These are phyloP conservation scores for Stephania yunnanensis DNA, from an alignment of 164 flowering plant genomes.

Conservation along the genomic window DNA sequence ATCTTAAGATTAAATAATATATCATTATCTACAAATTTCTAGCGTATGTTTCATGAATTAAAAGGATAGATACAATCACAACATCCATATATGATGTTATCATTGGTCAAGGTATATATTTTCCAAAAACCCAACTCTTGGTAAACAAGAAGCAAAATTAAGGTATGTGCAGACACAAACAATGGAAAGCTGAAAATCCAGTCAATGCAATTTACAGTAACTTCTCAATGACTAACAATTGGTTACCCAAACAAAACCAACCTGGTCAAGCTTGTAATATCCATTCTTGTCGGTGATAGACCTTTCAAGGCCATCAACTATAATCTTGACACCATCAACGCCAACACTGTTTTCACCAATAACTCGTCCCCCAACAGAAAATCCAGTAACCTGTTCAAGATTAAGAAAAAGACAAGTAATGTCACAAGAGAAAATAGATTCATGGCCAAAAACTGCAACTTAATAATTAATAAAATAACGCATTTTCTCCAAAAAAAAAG, in stretches of 20 bases:
- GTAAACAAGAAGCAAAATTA: no score
- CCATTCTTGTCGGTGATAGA: slow-evolving; percentile 73
- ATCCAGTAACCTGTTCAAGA: slow-evolving; percentile 81
- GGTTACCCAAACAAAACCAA: slow-evolving; percentile 14
- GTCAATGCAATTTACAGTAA: background rate
- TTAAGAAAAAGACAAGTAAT: background rate
- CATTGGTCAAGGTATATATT: no score
- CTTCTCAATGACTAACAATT: no score
- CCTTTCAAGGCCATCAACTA: slow-evolving; percentile 82
- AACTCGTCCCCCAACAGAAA: slow-evolving; percentile 95
- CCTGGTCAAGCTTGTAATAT: slow-evolving; percentile 96
- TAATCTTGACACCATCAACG: slow-evolving; percentile 69
- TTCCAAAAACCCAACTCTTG: no score
- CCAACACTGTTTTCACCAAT: slow-evolving; percentile 76
- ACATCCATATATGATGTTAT: no score
- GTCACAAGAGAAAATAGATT: background rate
- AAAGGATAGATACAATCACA: no score
- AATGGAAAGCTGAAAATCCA: background rate
- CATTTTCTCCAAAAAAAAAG: background rate
- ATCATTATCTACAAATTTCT: no score
- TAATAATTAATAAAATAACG: background rate
- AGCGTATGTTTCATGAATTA: no score
- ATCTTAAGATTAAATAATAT: no score
- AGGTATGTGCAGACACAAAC: background rate
- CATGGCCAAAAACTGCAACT: background rate